Conservation (phyloP, 495 filamentous ascomycete genomes). For the Penicillium coffeae region DNA sequence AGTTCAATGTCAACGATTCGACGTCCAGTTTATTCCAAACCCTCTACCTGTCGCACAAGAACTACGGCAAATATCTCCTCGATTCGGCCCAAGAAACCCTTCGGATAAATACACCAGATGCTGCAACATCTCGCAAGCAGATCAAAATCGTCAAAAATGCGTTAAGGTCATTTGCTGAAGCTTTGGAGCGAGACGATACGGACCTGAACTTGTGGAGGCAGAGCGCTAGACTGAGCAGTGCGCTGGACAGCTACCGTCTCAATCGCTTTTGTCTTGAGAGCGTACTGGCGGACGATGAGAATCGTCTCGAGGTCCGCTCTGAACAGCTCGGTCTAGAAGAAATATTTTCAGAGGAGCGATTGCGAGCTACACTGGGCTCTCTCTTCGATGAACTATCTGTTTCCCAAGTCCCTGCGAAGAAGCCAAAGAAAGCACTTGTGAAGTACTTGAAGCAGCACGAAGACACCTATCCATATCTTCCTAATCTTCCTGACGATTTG, state of each 20-base stretch:
- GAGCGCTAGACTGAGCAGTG: slow-evolving; percentile 69
- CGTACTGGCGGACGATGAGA: slow-evolving; percentile 80
- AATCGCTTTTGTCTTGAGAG: slow-evolving; percentile 87
- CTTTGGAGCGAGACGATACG: slow-evolving; percentile 84
- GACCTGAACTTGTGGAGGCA: slow-evolving; percentile 94
- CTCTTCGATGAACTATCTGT: slow-evolving; percentile 72
- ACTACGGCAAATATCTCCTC: slow-evolving; percentile 83
- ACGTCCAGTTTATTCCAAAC: slow-evolving; percentile 81
- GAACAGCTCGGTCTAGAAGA: slow-evolving; percentile 82
- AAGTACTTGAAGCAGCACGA: slow-evolving; percentile 60
- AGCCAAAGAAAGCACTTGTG: slow-evolving; percentile 59
- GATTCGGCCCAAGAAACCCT: slow-evolving; percentile 60
- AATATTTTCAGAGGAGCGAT: slow-evolving; percentile 72
- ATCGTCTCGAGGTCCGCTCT: slow-evolving; percentile 61
- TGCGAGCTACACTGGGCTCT: slow-evolving; percentile 61
- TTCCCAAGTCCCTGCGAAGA: slow-evolving; percentile 60
- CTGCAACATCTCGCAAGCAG: slow-evolving; percentile 29
- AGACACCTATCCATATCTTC: slow-evolving; percentile 76
- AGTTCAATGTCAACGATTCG: slow-evolving; percentile 53
- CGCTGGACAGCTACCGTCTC: slow-evolving; percentile 71
- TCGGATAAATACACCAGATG: slow-evolving; percentile 19
- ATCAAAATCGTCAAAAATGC: slow-evolving; percentile 27
- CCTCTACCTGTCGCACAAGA: slow-evolving; percentile 90
- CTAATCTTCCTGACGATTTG: slow-evolving; percentile 41
- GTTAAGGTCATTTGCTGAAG: slow-evolving; percentile 64